Conservation (phyloP, 2,329 filamentous ascomycete genomes). For the Fusarium pseudograminearum region DNA sequence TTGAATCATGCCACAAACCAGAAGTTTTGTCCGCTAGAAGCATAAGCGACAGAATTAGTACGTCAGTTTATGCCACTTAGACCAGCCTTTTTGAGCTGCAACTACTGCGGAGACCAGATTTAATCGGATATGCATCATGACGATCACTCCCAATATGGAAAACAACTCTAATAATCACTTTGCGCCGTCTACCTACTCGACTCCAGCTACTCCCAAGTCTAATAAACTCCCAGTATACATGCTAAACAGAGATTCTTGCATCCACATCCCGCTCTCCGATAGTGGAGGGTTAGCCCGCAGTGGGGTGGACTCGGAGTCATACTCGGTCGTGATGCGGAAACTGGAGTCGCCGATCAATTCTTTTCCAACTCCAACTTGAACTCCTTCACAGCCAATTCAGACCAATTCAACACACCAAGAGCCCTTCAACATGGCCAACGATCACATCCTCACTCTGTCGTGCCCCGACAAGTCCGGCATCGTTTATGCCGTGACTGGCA, state of each 20-base stretch:
- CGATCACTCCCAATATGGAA: neutral
- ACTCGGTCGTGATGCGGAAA: constrained; percentile 20
- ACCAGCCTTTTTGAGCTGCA: neutral
- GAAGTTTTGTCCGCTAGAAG: too few relatives aligned
- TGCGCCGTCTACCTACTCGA: neutral
- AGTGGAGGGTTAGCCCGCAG: constrained; percentile 47
- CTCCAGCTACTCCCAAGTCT: neutral
- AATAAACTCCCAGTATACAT: neutral
- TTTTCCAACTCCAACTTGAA: constrained; percentile 5
- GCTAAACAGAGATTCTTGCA: neutral
- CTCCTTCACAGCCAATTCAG: neutral
- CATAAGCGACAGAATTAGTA: too few relatives aligned
- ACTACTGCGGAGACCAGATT: constrained; percentile 23
- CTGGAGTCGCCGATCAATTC: constrained; percentile 12
- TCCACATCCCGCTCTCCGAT: constrained; percentile 33
- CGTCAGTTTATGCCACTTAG: too few relatives aligned
- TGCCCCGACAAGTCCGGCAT: constrained; percentile 89
- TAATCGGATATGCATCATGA: constrained; percentile 19
- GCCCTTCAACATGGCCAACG: constrained; percentile 57
- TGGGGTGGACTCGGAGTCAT: constrained; percentile 45
- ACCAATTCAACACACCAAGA: neutral
- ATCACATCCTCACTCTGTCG: constrained; percentile 82
- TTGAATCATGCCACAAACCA: neutral
- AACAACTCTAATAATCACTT: neutral
- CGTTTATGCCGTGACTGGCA: constrained; percentile 83